These are phyloP conservation scores for Magnolia kwangsiensis DNA, from an alignment of 164 flowering plant genomes.

Conservation along the genomic window DNA sequence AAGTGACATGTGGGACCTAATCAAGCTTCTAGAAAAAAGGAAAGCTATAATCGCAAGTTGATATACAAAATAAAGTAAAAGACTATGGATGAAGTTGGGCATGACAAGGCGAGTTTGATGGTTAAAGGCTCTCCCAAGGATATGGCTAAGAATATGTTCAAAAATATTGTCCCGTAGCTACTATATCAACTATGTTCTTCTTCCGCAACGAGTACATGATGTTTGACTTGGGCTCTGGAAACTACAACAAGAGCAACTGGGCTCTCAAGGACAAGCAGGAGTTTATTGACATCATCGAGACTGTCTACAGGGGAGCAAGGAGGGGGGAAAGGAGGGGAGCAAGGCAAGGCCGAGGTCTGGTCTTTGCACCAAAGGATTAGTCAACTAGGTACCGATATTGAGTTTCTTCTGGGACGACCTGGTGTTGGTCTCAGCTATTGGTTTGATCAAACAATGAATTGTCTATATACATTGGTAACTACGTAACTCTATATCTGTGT, in stretches of 20 bases:
- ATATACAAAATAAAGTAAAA: too few species aligned
- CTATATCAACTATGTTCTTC: constrained; percentile 38
- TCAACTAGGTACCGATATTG: constrained; percentile 93
- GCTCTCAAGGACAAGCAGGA: constrained; percentile 96
- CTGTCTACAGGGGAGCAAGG: constrained; percentile 90
- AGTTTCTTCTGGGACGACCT: neutral
- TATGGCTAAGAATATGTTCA: too few species aligned
- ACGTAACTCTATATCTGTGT: neutral
- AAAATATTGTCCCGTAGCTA: too few species aligned
- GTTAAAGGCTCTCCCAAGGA: too few species aligned
- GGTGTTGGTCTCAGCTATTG: neutral
- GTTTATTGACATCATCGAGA: constrained; percentile 88
- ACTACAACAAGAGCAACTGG: constrained; percentile 98
- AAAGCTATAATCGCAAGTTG: too few species aligned
- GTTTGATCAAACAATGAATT: neutral
- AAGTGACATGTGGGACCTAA: too few species aligned
- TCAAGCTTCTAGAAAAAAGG: too few species aligned
- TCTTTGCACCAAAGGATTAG: constrained; percentile 94
- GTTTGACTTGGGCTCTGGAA: constrained; percentile 94
- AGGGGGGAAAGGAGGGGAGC: too few species aligned
- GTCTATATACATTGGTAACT: neutral
- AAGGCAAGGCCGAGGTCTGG: constrained; percentile 90
- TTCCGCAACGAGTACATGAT: constrained; percentile 96
- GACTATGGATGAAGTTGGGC: too few species aligned
- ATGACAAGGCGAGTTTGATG: too few species aligned